These are phyloP conservation scores for Dissophora globulifera DNA, from an alignment of 192 early-diverging fungal species.

Conservation along the genomic window DNA sequence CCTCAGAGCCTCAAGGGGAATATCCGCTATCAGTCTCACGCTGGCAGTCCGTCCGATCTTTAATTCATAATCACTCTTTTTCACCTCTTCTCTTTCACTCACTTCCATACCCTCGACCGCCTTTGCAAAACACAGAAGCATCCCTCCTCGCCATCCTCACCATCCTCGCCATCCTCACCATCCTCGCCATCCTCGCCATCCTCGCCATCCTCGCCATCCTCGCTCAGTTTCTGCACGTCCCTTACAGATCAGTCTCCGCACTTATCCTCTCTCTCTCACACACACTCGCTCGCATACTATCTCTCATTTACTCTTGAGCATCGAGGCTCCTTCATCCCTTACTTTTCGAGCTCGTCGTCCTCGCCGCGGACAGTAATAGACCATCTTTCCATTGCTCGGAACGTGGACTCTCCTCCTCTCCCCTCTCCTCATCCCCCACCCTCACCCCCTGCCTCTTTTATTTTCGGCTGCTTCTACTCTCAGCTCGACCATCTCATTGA, in stretches of 20 bases:
- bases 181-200: not conserved
- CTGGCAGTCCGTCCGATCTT: too few species aligned
- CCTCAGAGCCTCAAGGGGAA: too few species aligned
- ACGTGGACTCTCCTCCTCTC: not conserved
- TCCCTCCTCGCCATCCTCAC: not conserved
- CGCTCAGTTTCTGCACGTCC: too few species aligned
- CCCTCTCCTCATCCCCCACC: not conserved
- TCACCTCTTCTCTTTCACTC: not conserved
- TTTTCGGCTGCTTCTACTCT: not conserved
- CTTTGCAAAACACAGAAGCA: not conserved
- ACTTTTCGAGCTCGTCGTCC: not conserved
- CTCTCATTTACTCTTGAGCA: too few species aligned
- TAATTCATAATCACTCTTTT: conserved; percentile 15
- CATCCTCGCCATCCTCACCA: too few species aligned
- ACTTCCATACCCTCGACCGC: not conserved
- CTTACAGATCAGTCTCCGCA: not conserved
- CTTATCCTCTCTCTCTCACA: too few species aligned
- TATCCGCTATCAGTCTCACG: too few species aligned
- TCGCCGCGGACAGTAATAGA: not conserved
- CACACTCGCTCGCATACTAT: too few species aligned
- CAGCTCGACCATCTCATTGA: too few species aligned
- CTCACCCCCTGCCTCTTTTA: not conserved
- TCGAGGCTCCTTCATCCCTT: too few species aligned
- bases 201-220: too few species aligned
- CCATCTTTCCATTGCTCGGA: conserved; percentile 3